A percentile compares a stretch with the other conserved stretches of the same genome.
Conservation (phyloP, 331 rosid species). For the Rosa hybrid region DNA sequence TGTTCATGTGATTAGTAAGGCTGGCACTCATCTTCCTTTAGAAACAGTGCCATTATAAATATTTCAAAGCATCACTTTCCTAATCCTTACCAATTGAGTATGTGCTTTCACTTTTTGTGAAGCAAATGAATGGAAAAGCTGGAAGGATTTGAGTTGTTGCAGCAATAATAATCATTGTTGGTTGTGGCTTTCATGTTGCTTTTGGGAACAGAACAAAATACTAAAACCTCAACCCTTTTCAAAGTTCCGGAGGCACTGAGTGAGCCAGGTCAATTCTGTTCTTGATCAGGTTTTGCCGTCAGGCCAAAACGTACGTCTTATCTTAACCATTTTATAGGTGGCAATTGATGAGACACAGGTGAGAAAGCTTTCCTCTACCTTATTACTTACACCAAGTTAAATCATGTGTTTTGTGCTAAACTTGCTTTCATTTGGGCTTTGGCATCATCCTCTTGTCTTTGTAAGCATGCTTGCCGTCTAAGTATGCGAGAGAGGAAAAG, state of each 20-base stretch:
- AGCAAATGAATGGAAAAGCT: neutral
- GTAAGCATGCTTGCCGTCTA: constrained; percentile 16
- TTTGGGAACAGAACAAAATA: neutral
- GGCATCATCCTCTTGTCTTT: neutral
- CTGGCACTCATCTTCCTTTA: constrained; percentile 8
- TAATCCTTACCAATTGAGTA: constrained; percentile 1
- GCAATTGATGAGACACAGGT: neutral
- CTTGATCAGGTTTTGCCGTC: neutral
- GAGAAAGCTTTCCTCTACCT: constrained; percentile 3
- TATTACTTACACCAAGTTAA: neutral
- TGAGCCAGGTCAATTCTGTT: neutral
- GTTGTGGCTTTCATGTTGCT: neutral
- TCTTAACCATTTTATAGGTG: constrained; percentile 17
- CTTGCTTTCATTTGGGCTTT: constrained; percentile 2
- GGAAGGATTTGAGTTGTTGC: neutral
- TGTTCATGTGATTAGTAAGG: constrained; percentile 11
- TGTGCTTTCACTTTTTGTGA: constrained; percentile 7
- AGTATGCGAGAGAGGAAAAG: neutral
- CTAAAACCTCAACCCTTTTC: neutral
- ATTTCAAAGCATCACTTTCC: neutral
- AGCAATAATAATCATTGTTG: neutral
- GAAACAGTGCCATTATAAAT: neutral
- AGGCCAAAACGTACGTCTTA: constrained; percentile 4
- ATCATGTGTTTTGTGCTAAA: neutral
- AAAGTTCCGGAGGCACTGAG: neutral